A percentile compares a stretch with the other conserved stretches of the same genome.
Evolutionary conservation across 2,329 filamentous ascomycete genomes (phyloP).

Genomic region (Pezizomycotina sp.): DNA sequence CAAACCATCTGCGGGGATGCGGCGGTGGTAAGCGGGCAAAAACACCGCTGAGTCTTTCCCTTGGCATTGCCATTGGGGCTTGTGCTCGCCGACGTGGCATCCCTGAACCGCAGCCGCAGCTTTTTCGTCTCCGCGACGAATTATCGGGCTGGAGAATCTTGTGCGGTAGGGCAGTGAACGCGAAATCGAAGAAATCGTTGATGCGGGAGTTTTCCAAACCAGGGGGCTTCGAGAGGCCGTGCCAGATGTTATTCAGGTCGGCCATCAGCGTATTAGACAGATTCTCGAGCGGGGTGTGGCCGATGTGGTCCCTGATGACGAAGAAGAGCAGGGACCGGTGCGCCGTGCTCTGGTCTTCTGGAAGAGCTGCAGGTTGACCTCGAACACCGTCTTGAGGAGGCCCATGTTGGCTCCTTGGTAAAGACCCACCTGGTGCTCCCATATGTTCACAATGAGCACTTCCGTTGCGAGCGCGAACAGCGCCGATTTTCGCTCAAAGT

Average conservation of each 20-base stretch:
- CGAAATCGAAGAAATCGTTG: conserved; percentile 97
- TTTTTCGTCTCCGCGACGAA: conserved; percentile 67
- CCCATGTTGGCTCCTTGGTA: conserved; percentile 99
- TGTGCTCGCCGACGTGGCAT: conserved; percentile 48
- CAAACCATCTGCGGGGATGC: conserved; percentile 95
- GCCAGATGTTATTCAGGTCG: conserved; percentile 84
- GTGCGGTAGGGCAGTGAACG: conserved; percentile 86
- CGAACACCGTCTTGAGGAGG: conserved; percentile 92
- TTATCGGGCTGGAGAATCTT: conserved; percentile 88
- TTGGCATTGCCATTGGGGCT: conserved; percentile 34
- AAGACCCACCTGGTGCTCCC: conserved; percentile 95
- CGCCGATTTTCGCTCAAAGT: conserved; percentile 96
- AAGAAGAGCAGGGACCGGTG: conserved; percentile 91
- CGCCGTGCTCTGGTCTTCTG: conserved; percentile 79
- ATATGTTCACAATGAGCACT: conserved; percentile 95
- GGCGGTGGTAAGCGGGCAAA: conserved; percentile 80
- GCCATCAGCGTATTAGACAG: conserved; percentile 78
- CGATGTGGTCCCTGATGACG: conserved; percentile 93
- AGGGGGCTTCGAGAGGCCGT: conserved; percentile 73
- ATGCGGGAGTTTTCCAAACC: conserved; percentile 80
- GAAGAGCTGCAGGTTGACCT: conserved; percentile 94
- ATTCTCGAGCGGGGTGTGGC: conserved; percentile 76
- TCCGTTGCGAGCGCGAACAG: conserved; percentile 94
- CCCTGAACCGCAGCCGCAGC: conserved; percentile 63
- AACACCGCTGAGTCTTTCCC: conserved; percentile 45